Evolutionary conservation across 2,329 filamentous ascomycete species (phyloP).

Genomic region (Alternaria panax): DNA sequence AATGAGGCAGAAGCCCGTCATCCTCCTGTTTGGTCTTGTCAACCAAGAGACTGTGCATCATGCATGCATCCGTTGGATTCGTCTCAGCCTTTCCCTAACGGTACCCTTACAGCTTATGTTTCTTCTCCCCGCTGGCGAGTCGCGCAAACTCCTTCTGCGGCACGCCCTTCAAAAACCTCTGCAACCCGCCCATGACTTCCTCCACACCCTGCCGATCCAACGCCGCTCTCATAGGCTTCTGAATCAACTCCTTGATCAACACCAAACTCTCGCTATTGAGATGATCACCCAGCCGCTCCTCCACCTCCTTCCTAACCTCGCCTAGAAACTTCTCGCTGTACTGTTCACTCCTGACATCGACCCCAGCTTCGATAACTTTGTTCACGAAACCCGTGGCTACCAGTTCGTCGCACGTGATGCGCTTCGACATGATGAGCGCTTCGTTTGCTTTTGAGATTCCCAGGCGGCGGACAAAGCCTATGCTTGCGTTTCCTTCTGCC

Average conservation of each 20-base stretch:
- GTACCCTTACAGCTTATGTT: conserved; percentile 78
- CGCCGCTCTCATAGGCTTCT: conserved; percentile 73
- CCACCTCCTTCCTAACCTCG: conserved; percentile 78
- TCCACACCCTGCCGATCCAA: conserved; percentile 79
- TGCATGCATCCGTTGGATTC: too few relatives aligned
- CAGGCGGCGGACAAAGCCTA: conserved; percentile 79
- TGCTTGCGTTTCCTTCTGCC: conserved; percentile 82
- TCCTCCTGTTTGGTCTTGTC: too few relatives aligned
- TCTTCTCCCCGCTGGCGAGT: conserved; percentile 87
- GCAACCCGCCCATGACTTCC: conserved; percentile 86
- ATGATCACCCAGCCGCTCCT: conserved; percentile 80
- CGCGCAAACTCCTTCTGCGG: conserved; percentile 90
- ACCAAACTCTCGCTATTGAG: conserved; percentile 79
- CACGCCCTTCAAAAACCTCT: conserved; percentile 78
- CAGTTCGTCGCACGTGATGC: conserved; percentile 76
- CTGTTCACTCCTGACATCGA: conserved; percentile 60
- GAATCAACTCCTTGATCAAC: conserved; percentile 84
- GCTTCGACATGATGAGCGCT: conserved; percentile 88
- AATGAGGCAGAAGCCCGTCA: neutral
- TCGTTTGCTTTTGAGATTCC: conserved; percentile 87
- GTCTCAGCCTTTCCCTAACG: too few relatives aligned
- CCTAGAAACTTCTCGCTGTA: conserved; percentile 67
- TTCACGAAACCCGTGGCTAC: conserved; percentile 84
- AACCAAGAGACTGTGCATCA: too few relatives aligned
- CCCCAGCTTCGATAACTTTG: conserved; percentile 71